phyloP scores from a whole-genome alignment of 768 basidiomycete species.

The Leccinum boreale region DNA sequence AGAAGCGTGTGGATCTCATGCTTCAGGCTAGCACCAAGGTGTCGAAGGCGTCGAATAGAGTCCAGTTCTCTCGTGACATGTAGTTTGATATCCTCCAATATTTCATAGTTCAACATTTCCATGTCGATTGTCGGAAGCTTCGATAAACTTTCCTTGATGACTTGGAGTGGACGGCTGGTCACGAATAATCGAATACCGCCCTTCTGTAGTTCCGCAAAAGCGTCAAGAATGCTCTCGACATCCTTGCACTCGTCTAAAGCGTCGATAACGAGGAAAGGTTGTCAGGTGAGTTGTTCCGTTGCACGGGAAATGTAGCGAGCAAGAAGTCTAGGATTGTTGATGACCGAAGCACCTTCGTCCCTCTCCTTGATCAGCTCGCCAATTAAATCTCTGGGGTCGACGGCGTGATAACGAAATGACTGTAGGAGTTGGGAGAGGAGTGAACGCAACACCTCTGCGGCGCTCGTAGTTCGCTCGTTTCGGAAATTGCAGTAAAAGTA shows the following conservation, averaged over 20 bases:
- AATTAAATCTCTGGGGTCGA: neutral
- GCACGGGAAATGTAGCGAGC: conserved; percentile 1
- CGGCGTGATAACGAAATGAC: neutral
- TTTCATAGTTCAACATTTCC: neutral
- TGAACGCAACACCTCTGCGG: conserved; percentile 13
- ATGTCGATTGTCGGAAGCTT: neutral
- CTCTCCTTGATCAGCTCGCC: neutral
- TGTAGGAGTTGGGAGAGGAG: conserved; percentile 14
- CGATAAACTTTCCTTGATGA: neutral
- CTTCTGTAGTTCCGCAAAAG: neutral
- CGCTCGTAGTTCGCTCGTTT: conserved; percentile 3
- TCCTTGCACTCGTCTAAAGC: neutral
- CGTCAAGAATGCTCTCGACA: neutral
- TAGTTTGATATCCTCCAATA: neutral
- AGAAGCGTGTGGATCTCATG: neutral
- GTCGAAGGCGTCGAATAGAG: conserved; percentile 3
- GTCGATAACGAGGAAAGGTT: conserved; percentile 11
- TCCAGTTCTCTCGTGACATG: conserved; percentile 5
- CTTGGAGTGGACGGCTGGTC: neutral
- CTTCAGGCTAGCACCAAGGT: neutral
- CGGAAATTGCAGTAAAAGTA: conserved; percentile 25
- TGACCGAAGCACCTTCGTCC: neutral
- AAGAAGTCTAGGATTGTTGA: neutral
- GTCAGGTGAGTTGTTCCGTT: neutral
- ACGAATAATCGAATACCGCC: neutral